A percentile compares a stretch with the other conserved stretches of the same genome.
phyloP scores from a whole-genome alignment of 768 basidiomycete species.

The Leccinum uliginosum region DNA sequence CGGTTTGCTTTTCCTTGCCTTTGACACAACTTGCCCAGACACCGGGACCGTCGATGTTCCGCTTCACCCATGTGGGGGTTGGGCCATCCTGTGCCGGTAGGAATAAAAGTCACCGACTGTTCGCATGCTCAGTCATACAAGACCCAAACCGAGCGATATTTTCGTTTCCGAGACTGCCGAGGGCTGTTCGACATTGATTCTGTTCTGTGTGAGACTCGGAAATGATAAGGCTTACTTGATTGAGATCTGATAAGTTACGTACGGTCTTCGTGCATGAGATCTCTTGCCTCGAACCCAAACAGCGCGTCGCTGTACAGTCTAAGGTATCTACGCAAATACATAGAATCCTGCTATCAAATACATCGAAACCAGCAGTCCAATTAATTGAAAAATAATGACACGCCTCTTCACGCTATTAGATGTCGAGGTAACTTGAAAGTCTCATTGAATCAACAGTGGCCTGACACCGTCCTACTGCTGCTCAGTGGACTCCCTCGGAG shows the following conservation, averaged over 20 bases:
- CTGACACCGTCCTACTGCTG: background rate
- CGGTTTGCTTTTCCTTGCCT: slow-evolving; percentile 75
- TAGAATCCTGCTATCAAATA: slow-evolving; percentile 7
- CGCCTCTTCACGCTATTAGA: slow-evolving; percentile 1
- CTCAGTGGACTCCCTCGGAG: background rate
- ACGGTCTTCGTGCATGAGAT: background rate
- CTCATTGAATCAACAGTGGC: background rate
- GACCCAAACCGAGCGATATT: slow-evolving; percentile 46
- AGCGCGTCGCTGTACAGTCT: background rate
- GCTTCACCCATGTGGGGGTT: slow-evolving; percentile 60
- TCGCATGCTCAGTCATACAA: background rate
- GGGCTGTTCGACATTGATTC: slow-evolving; percentile 18
- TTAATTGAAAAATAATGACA: slow-evolving; percentile 29
- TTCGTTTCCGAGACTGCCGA: slow-evolving; percentile 38
- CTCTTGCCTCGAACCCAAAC: background rate
- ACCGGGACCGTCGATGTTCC: slow-evolving; percentile 72
- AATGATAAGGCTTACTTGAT: slow-evolving; percentile 1
- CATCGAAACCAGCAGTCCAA: slow-evolving; percentile 8
- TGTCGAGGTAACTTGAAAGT: background rate
- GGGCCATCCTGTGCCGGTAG: slow-evolving; percentile 47
- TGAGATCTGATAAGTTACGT: background rate
- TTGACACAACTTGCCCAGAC: slow-evolving; percentile 85
- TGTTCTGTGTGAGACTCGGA: background rate
- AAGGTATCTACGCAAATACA: slow-evolving; percentile 20
- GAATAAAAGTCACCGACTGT: slow-evolving; percentile 1